These are phyloP conservation scores for Aspergillus neoniger DNA, from an alignment of 2,329 filamentous ascomycete genomes.

Conservation along the genomic window DNA sequence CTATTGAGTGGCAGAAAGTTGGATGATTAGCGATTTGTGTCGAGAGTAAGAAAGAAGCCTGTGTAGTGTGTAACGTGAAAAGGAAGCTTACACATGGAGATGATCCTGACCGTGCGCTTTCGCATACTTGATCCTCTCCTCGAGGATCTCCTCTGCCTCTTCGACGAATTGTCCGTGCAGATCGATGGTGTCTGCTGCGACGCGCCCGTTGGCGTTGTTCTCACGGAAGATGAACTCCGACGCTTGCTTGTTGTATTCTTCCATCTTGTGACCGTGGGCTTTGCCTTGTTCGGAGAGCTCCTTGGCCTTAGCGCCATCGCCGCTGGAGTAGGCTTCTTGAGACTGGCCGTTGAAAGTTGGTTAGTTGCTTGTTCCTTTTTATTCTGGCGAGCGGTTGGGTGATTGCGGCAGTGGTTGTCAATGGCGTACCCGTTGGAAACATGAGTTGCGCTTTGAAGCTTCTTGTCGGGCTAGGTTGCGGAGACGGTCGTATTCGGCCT, in stretches of 20 bases:
- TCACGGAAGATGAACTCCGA: conserved; percentile 93
- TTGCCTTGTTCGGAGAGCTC: conserved; percentile 83
- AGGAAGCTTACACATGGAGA: conserved; percentile 69
- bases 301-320: conserved; percentile 83
- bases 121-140: conserved; percentile 79
- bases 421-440: conserved; percentile 66
- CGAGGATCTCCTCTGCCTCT: conserved; percentile 88
- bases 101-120: conserved; percentile 73
- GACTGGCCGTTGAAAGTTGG: conserved; percentile 51
- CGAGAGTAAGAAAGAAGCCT: neutral
- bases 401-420: neutral
- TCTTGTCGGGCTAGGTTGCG: conserved; percentile 80
- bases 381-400: neutral
- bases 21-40: neutral
- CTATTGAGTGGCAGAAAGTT: conserved; percentile 31
- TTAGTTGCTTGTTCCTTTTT: neutral
- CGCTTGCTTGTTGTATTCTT: conserved; percentile 86
- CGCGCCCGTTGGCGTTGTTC: conserved; percentile 79
- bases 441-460: conserved; percentile 73
- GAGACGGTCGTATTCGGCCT: conserved; percentile 89
- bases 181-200: conserved; percentile 82
- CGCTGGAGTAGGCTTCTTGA: conserved; percentile 76
- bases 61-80: neutral
- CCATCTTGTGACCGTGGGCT: conserved; percentile 77
- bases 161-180: conserved; percentile 93